phyloP scores from a whole-genome alignment of 2,329 filamentous ascomycete genomes.

The Lachnellula arida region DNA sequence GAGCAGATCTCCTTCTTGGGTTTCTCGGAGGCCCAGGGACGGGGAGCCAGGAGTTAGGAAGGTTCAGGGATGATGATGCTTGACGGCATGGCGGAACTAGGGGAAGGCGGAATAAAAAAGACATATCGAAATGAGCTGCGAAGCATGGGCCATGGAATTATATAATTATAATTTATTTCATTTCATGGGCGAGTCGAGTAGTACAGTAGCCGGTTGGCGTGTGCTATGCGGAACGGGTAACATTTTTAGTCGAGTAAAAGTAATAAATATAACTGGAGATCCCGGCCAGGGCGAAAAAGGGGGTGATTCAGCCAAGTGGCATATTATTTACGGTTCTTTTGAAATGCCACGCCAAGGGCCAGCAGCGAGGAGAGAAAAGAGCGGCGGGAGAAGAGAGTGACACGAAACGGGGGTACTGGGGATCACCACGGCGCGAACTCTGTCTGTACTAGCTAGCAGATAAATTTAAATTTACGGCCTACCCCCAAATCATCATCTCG shows the following conservation, averaged over 20 bases:
- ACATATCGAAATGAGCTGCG: slow-evolving; percentile 28
- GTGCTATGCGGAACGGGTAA: slow-evolving; percentile 4
- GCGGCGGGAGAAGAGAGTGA: background rate
- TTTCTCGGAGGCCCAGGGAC: slow-evolving; percentile 15
- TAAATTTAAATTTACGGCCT: too few species aligned
- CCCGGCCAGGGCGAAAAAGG: background rate
- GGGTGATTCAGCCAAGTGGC: background rate
- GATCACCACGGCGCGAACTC: background rate
- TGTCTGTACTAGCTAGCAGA: background rate
- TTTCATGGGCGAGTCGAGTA: background rate
- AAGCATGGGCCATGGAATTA: slow-evolving; percentile 5
- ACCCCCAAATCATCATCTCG: background rate
- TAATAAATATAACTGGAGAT: background rate
- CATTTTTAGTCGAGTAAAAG: slow-evolving; percentile 11
- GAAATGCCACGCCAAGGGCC: background rate
- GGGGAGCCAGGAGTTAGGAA: slow-evolving; percentile 4
- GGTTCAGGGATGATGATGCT: slow-evolving; percentile 19
- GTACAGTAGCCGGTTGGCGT: background rate
- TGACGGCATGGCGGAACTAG: slow-evolving; percentile 24
- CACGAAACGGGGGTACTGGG: slow-evolving; percentile 3
- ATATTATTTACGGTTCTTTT: background rate
- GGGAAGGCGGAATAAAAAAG: slow-evolving; percentile 27
- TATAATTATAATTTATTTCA: background rate
- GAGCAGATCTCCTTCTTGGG: slow-evolving; percentile 22
- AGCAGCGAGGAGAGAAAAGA: background rate